Evolutionary conservation across 805 yeast species (phyloP).

Genomic region (Cyberlindnera mycetangii): DNA sequence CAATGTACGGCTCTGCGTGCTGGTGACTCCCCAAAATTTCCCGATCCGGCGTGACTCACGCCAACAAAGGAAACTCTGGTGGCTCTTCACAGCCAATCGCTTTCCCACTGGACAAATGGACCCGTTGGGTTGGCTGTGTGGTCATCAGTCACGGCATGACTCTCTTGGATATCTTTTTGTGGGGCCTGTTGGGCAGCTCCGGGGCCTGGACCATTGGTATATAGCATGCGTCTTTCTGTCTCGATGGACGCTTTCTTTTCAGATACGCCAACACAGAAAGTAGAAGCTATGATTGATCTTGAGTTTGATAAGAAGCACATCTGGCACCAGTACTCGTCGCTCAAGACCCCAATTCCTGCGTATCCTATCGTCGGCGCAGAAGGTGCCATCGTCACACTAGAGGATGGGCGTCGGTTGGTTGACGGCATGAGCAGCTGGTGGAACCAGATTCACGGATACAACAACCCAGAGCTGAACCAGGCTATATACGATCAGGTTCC

Average conservation of each 20-base stretch:
- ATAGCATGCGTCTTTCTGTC: background rate
- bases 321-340: slow-evolving; percentile 34
- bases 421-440: slow-evolving; percentile 35
- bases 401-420: slow-evolving; percentile 19
- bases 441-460: slow-evolving; percentile 33
- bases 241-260: too few species aligned
- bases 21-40: background rate
- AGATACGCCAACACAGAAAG: too few species aligned
- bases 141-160: background rate
- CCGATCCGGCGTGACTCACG: slow-evolving; percentile 1
- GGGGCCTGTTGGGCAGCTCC: background rate
- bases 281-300: slow-evolving; percentile 5
- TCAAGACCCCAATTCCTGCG: slow-evolving; percentile 24
- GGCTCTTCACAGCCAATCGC: background rate
- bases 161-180: background rate
- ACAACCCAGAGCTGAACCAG: slow-evolving; percentile 26
- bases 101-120: background rate
- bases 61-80: background rate
- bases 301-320: slow-evolving; percentile 28
- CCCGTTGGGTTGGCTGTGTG: background rate
- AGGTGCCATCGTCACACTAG: slow-evolving; percentile 24
- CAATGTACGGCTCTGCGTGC: background rate
- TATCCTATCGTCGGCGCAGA: slow-evolving; percentile 26
- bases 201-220: too few species aligned
- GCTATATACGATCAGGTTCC: slow-evolving; percentile 33